Evolutionary conservation across 176 grass and related monocot genomes (phyloP).

Genomic region (bread wheat (Triticum aestivum)): IWGSC_CS_RefSeq_v2.1 NC_057810.1:282900239-282900738

Average conservation of each 20-base stretch:
- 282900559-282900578: not conserved
- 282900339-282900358: slow-evolving; percentile 48
- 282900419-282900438: slow-evolving; percentile 74
- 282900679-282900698: not conserved
- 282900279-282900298: slow-evolving; percentile 79
- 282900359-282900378: slow-evolving; percentile 78
- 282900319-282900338: slow-evolving; percentile 49
- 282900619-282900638: not conserved
- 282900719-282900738: not conserved
- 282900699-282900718: not conserved
- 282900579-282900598: not conserved
- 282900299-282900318: slow-evolving; percentile 54
- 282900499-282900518: not conserved
- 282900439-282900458: slow-evolving; percentile 44
- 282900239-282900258: not conserved
- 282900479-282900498: not conserved
- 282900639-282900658: not conserved
- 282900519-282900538: not conserved
- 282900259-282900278: slow-evolving; percentile 82
- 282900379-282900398: slow-evolving; percentile 68
- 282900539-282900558: not conserved
- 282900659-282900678: not conserved
- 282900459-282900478: slow-evolving; percentile 42
- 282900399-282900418: slow-evolving; percentile 75
- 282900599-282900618: not conserved